Evolutionary conservation across 139 green algal species (phyloP), one percentile per base, ranked within the genome.

Genomic region (Gonium pectorale): DNA sequence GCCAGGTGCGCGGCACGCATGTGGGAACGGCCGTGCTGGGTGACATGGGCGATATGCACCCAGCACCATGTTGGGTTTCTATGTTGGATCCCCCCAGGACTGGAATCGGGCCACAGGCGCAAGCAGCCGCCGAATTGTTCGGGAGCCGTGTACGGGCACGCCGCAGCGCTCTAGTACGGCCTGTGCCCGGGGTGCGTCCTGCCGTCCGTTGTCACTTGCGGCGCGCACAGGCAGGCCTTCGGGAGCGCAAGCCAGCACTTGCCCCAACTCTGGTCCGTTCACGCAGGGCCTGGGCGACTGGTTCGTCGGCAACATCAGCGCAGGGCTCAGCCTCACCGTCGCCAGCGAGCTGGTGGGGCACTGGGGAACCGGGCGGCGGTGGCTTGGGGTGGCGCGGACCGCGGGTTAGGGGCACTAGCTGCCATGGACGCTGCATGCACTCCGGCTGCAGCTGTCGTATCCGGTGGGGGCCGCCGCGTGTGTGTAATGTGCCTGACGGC

Each of bases 251-350:
- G n/a, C 13, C 56, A n/a, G 56, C 7, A 13, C 24, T 35, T 13
- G 19, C 56, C 56, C 24, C 7, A 17, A 13, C 24, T 29, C 56
- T 66, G 8, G 7, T 66, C 21, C 56, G 19, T 29, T 21, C 56
- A 31, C 56, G 13, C 64, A 84, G 49, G 64, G 81, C 29, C 67
- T 74, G 37, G 43, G 67, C 43, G 35, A 5, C 56, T 66, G 56
- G 56, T 29, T 66, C 21, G 22, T 66, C 19, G 56, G 56, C 21
- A 66, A 66, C 56, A n/a, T n/a, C 56, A 35, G 22, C 21, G 21
- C 56, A 7, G 56, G 56, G 22, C 21, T 66, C 21, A n/a, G 21
- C 21, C 56, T 66, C 56, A 66, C 56, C 7, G 19, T 66, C 19
- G n/a, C 56, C 19, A 7, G 22, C 56, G n/a, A 29, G 22, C 8